phyloP scores from a whole-genome alignment of 176 grass and related monocot genomes.

The Thinopyrum elongatum region DNA sequence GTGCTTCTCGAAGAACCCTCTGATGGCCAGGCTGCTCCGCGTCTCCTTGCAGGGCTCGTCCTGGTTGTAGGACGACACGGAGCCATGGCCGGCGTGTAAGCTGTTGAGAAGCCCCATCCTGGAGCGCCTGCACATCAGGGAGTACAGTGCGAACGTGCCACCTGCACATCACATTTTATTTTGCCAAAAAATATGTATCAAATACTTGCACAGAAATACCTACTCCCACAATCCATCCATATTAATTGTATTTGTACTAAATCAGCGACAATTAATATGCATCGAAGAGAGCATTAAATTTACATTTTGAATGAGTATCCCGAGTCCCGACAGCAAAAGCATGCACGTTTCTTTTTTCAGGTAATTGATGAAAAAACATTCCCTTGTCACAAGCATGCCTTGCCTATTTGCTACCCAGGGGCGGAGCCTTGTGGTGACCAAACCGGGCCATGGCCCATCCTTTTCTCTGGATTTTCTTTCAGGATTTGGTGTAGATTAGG shows the following conservation, averaged over 20 bases:
- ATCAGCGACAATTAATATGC: too few species aligned
- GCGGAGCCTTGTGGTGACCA: too few species aligned
- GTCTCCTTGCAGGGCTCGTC: constrained; percentile 41
- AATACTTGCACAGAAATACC: not conserved
- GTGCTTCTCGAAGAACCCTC: constrained; percentile 68
- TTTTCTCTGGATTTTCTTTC: too few species aligned
- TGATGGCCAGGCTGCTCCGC: constrained; percentile 53
- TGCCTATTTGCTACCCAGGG: too few species aligned
- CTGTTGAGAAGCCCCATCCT: constrained; percentile 73
- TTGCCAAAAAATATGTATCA: not conserved
- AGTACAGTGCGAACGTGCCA: constrained; percentile 91
- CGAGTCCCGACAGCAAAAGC: not conserved
- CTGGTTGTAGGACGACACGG: constrained; percentile 35
- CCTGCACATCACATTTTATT: constrained; percentile 36
- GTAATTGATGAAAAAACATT: not conserved
- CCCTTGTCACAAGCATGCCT: too few species aligned
- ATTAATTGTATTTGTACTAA: too few species aligned
- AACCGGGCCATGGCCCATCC: too few species aligned
- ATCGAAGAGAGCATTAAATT: not conserved
- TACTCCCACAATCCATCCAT: not conserved
- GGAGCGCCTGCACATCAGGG: constrained; percentile 70
- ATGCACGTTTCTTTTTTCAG: not conserved
- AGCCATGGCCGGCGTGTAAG: constrained; percentile 32
- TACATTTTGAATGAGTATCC: not conserved
- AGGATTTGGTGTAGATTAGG: too few species aligned